These are phyloP conservation scores for Casaregolazyma lundiana DNA, from an alignment of 1,139 yeast genomes.

Conservation along the genomic window DNA sequence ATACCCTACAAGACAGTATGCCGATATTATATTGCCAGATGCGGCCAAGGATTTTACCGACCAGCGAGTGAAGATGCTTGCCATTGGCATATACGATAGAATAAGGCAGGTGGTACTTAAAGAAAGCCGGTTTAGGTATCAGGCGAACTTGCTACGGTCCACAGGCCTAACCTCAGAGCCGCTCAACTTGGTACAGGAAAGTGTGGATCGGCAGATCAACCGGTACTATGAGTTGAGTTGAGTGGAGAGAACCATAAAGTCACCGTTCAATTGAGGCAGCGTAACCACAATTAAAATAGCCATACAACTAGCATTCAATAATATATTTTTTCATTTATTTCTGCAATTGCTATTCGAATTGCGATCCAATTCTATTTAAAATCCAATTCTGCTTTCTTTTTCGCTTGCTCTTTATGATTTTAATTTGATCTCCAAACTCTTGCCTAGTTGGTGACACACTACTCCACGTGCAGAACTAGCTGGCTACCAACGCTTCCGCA, in stretches of 20 bases:
- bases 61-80: conserved; percentile 59
- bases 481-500: background rate
- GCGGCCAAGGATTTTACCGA: conserved; percentile 48
- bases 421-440: no score
- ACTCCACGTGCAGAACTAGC: background rate
- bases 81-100: conserved; percentile 63
- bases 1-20: conserved; percentile 68
- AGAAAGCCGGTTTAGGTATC: conserved; percentile 5
- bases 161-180: conserved; percentile 9
- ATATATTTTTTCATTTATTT: no score
- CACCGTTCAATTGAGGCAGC: no score
- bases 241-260: no score
- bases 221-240: conserved; percentile 21
- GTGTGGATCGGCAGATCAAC: conserved; percentile 21
- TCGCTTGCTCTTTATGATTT: no score
- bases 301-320: no score
- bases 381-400: no score
- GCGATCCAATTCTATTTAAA: no score
- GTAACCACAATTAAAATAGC: no score
- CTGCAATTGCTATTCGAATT: no score
- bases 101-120: conserved; percentile 28
- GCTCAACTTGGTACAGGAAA: conserved; percentile 19
- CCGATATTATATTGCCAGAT: conserved; percentile 73
- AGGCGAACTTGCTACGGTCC: conserved; percentile 5
- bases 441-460: background rate